Base-by-base conservation (phyloP, 2,329 filamentous ascomycete species). In the Furcasterigmium furcatum region DNA sequence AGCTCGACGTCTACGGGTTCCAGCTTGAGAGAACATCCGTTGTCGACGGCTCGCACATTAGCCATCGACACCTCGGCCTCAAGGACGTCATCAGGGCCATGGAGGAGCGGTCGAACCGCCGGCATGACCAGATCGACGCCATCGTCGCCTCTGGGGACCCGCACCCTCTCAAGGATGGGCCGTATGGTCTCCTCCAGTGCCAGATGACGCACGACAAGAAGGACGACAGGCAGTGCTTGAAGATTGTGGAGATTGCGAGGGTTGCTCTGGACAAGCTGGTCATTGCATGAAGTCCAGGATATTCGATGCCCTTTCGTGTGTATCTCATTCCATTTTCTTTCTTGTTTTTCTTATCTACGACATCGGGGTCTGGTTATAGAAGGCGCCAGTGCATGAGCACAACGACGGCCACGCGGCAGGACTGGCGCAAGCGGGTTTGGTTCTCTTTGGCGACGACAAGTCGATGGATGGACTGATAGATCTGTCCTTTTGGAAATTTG, bases 1-100 rank as follows among this genome's bases (percentile, higher is more conserved):
- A 72, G 47, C 54, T 77, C 12, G 80, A 84, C 53, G 72, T 84
- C 8, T 81, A 84, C 56, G 80, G 80, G 1, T 55, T 77, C 22
- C 55, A 59, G 12, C 53, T 55, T 19, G 43, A 49, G n/a, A 24
- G 16, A 4, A 20, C 41, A 9, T 18, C 32, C 20, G 18, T 40
- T 9, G 20, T 13, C 7, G 14, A 24, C 16, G 25, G 16, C 3
- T 38, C 41, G 18, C 39, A 46, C 16, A 53, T 58, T 38, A 52
- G 55, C 22, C 32, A 45, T 6, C 54, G 62, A 32, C 73, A 77
- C 38, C 63, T 72, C 19, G 79, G 79, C 0, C 64, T 84, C 4
- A 75, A 68, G 55, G 78, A 80, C 44, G 72, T 84, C 29, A 68
- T 83, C 22, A 55, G 60, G 10, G 61, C 72, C 48, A 71, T 84